Evolutionary conservation across 306 rosid genomes (phyloP), one percentile per base, ranked within the genome.

Genomic region (Cyamopsis tetragonoloba): DNA sequence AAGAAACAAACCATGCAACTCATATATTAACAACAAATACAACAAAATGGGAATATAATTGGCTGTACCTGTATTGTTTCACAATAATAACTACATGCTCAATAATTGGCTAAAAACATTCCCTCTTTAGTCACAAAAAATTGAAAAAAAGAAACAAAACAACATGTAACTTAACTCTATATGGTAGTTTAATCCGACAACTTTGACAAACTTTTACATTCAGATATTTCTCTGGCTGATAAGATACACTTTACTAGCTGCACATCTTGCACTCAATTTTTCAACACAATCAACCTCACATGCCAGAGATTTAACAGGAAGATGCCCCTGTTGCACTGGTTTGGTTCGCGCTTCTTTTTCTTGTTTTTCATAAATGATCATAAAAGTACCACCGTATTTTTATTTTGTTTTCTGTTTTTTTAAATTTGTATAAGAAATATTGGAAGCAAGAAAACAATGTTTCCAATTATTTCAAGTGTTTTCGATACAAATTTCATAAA

Each of bases 121-220:
- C 24, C 68, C 9, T 62, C 68, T 62, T 23, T 7, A 11, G 4
- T 14, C 17, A 27, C 53, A 14, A 44, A 34, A 19, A 20, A 12
- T 32, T 41, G 38, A 31, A 34, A 35, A 53, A 19, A 35, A 26
- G 7, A 49, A 24, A 64, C 26, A 53, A 54, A 2, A 55, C 6
- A 70, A 30, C 55, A 68, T 17, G 44, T 41, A 59, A 28, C 56
- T 71, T 19, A 18, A 58, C 66, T 49, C 68, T 72, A 62, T 44
- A 62, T 37, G 19, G 59, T 37, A 46, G 59, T 60, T 59, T 70
- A 19, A 46, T 54, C 46, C 4, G 30, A 49, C 32, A 59, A 72
- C 62, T 55, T 43, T 49, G 62, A 78, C 67, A 56, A 39, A 20
- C 15, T 61, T 34, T 26, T 6, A 37, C 42, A 42, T 41, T 53